phyloP scores from a whole-genome alignment of 352 stramenopile genomes.

The Globisporangium cederbergense region DNA sequence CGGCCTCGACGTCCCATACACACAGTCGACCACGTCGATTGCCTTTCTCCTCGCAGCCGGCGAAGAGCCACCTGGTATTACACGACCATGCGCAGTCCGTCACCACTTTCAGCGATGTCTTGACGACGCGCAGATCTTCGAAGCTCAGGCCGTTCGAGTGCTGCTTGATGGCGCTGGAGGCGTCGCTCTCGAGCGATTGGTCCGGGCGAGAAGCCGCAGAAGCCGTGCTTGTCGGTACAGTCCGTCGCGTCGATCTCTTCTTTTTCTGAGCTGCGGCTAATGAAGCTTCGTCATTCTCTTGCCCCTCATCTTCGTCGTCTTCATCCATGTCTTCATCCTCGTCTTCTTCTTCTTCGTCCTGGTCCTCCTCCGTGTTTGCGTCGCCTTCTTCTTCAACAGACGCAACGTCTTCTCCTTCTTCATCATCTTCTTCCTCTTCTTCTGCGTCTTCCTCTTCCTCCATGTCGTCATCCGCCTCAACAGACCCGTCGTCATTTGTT shows the following conservation, averaged over 20 bases:
- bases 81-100: conserved; percentile 65
- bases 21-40: conserved; percentile 52
- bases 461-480: conserved; percentile 24
- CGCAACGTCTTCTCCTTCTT: conserved; percentile 18
- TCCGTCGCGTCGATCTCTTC: neutral
- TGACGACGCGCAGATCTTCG: conserved; percentile 49
- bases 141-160: conserved; percentile 25
- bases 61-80: conserved; percentile 54
- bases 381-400: conserved; percentile 35
- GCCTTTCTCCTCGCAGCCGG: conserved; percentile 65
- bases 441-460: conserved; percentile 38
- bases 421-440: conserved; percentile 23
- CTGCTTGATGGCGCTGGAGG: neutral
- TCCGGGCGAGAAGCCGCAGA: neutral
- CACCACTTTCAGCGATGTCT: conserved; percentile 58
- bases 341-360: conserved; percentile 24
- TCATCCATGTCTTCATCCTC: conserved; percentile 5
- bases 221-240: conserved; percentile 13
- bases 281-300: conserved; percentile 17
- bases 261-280: neutral
- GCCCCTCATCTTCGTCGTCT: conserved; percentile 15
- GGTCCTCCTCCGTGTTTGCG: conserved; percentile 17
- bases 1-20: conserved; percentile 63
- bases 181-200: neutral
- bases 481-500: conserved; percentile 27